Evolutionary conservation across 768 basidiomycete genomes (phyloP).

Genomic region (Xerocomus spinulosus): DNA sequence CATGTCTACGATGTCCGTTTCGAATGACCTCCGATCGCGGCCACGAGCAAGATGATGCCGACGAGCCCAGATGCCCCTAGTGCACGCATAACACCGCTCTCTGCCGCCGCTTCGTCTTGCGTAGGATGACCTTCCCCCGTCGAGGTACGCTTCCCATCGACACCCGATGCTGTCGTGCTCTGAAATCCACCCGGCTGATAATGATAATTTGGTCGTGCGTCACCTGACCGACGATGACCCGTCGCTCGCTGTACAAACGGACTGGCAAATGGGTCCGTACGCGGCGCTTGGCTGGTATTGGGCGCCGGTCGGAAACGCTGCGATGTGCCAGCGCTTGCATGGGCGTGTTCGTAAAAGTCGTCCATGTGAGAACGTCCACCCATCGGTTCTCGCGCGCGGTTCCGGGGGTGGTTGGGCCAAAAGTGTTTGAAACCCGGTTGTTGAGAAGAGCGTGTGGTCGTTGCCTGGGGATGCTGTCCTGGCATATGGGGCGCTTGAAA

Average conservation of each 20-base stretch:
- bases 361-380: slow-evolving; percentile 10
- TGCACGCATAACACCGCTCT: slow-evolving; percentile 24
- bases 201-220: neutral
- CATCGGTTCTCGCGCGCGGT: slow-evolving; percentile 15
- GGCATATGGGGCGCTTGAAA: slow-evolving; percentile 1
- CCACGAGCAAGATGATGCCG: slow-evolving; percentile 23
- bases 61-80: slow-evolving; percentile 28
- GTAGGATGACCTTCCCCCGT: slow-evolving; percentile 9
- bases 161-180: neutral
- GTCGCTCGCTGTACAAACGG: slow-evolving; percentile 28
- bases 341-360: slow-evolving; percentile 7
- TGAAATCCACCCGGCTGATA: slow-evolving; percentile 4
- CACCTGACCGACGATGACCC: slow-evolving; percentile 11
- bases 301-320: slow-evolving; percentile 5
- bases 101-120: slow-evolving; percentile 20
- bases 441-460: slow-evolving; percentile 23
- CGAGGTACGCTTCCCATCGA: slow-evolving; percentile 1
- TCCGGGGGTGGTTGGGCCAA: slow-evolving; percentile 26
- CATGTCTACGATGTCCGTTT: slow-evolving; percentile 13
- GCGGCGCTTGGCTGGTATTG: slow-evolving; percentile 3
- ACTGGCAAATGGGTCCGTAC: slow-evolving; percentile 20
- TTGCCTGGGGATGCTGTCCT: slow-evolving; percentile 29
- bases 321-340: neutral
- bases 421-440: slow-evolving; percentile 23
- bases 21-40: slow-evolving; percentile 14